These are phyloP conservation scores for Backusella parvicylindrica DNA, from an alignment of 192 early-diverging fungal species.

Conservation along the genomic window DNA sequence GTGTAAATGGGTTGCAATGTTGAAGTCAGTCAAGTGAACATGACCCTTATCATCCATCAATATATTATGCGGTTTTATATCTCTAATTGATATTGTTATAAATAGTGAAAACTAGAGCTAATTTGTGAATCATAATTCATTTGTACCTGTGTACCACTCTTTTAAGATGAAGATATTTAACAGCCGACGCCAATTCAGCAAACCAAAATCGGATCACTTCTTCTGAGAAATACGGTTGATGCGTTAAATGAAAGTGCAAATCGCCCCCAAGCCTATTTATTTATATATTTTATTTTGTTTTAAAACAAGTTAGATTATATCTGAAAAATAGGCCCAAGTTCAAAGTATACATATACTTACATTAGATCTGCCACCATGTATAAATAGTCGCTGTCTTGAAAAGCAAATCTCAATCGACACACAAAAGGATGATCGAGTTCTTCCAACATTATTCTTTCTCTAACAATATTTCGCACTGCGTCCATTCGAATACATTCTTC, in stretches of 20 bases:
- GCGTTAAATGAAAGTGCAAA: constrained; percentile 76
- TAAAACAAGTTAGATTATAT: background rate
- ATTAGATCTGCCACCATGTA: constrained; percentile 91
- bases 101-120: background rate
- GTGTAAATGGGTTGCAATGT: constrained; percentile 79
- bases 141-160: constrained; percentile 77
- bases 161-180: constrained; percentile 80
- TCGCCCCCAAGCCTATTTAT: constrained; percentile 77
- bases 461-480: constrained; percentile 77
- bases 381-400: constrained; percentile 85
- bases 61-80: constrained; percentile 95
- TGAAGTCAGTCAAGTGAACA: constrained; percentile 93
- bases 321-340: background rate
- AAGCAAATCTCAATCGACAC: constrained; percentile 82
- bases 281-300: background rate
- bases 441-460: constrained; percentile 75
- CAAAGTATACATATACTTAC: constrained; percentile 35
- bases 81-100: constrained; percentile 35
- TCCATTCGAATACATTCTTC: constrained; percentile 81
- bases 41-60: constrained; percentile 78
- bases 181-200: constrained; percentile 79
- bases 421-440: constrained; percentile 67
- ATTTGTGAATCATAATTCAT: background rate
- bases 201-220: constrained; percentile 80
- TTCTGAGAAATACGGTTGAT: constrained; percentile 68